These are phyloP conservation scores for Chlamydomonas applanata DNA, from an alignment of 139 green algal species.

Conservation along the genomic window DNA sequence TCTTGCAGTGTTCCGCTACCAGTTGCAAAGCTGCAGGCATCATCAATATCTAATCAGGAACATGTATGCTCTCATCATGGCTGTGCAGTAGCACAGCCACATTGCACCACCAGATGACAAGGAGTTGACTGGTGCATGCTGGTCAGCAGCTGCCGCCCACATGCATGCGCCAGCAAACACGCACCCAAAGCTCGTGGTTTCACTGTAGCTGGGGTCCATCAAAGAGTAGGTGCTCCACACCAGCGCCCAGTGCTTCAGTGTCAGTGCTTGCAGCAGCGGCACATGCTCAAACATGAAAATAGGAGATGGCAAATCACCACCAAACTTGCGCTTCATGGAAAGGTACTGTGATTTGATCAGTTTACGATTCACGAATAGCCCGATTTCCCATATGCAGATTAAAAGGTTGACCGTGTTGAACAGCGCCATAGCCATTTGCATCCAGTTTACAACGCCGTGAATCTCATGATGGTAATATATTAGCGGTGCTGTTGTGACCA, in stretches of 20 bases:
- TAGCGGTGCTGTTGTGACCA: not conserved
- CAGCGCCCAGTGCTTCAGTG: slow-evolving; percentile 21
- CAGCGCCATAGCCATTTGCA: slow-evolving; percentile 1
- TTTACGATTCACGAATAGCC: slow-evolving; percentile 15
- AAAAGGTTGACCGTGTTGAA: slow-evolving; percentile 15
- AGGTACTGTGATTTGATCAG: slow-evolving; percentile 15
- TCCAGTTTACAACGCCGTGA: not conserved
- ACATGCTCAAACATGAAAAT: slow-evolving; percentile 28
- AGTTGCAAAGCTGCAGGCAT: too few species aligned
- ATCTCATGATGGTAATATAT: slow-evolving; percentile 4
- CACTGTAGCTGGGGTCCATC: slow-evolving; percentile 28
- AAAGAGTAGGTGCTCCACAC: slow-evolving; percentile 32
- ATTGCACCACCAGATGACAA: too few species aligned
- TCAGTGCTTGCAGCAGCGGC: slow-evolving; percentile 6
- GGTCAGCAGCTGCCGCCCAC: not conserved
- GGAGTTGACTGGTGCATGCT: not conserved
- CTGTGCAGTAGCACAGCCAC: too few species aligned
- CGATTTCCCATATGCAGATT: slow-evolving; percentile 11
- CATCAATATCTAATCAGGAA: too few species aligned
- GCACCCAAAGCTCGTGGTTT: not conserved
- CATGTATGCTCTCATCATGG: too few species aligned
- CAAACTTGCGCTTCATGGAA: slow-evolving; percentile 12
- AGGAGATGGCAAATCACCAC: not conserved
- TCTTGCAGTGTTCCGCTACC: too few species aligned
- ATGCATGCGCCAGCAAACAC: not conserved